Conservation (phyloP, 352 stramenopile species). For the Phytophthora palmivora region DNA sequence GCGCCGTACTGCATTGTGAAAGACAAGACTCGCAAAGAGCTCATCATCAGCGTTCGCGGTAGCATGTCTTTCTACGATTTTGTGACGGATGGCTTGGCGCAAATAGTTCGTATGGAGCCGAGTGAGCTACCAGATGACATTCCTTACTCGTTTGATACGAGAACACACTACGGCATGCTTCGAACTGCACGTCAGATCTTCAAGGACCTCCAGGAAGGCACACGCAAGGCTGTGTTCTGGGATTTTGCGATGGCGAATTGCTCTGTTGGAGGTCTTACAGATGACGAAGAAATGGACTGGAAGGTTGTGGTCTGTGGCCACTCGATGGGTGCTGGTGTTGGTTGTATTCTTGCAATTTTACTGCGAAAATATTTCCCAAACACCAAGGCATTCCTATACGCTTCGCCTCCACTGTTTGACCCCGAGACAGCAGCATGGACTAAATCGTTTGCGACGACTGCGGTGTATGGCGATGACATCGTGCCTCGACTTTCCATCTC, state of each 20-base stretch:
- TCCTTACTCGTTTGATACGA: slow-evolving; percentile 51
- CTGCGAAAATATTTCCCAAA: slow-evolving; percentile 61
- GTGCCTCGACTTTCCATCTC: slow-evolving; percentile 72
- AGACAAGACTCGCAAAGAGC: slow-evolving; percentile 60
- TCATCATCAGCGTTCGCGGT: slow-evolving; percentile 82
- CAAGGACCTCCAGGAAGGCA: slow-evolving; percentile 61
- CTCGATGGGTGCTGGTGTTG: slow-evolving; percentile 85
- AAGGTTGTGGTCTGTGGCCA: slow-evolving; percentile 82
- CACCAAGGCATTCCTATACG: slow-evolving; percentile 71
- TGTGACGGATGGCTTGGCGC: slow-evolving; percentile 72
- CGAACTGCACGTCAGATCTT: slow-evolving; percentile 73
- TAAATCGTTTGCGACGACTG: slow-evolving; percentile 72
- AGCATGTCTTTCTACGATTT: slow-evolving; percentile 85
- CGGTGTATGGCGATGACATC: slow-evolving; percentile 77
- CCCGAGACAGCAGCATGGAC: slow-evolving; percentile 61
- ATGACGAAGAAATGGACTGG: slow-evolving; percentile 45
- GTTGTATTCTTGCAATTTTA: slow-evolving; percentile 70
- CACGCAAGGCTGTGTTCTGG: slow-evolving; percentile 69
- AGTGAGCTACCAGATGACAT: slow-evolving; percentile 62
- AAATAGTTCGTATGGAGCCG: slow-evolving; percentile 68
- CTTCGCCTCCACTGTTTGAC: slow-evolving; percentile 72
- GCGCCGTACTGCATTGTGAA: slow-evolving; percentile 80
- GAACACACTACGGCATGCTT: slow-evolving; percentile 79
- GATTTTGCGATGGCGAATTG: slow-evolving; percentile 69
- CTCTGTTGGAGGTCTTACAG: slow-evolving; percentile 9